Base-by-base conservation (phyloP, 2,329 filamentous ascomycete species). In the Ophiostoma triangulosporum region DNA sequence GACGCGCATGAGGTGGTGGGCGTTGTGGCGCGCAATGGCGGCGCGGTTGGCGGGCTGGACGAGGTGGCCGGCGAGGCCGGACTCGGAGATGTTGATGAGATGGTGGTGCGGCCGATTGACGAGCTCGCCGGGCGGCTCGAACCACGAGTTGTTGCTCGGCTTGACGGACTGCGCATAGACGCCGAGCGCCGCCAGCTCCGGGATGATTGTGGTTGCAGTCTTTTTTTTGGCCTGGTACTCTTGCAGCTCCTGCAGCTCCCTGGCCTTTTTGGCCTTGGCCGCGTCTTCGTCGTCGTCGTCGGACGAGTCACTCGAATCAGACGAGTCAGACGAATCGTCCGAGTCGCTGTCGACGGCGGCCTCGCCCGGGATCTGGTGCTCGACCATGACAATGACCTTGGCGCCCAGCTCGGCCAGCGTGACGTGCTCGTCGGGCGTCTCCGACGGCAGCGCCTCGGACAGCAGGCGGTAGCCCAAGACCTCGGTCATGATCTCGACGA, bases 401-500 rank as follows among this genome's bases (percentile, higher is more conserved):
- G 38, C 38, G 38, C 38, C 38, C 3, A 43, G 38, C 38, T 43
- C 38, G 38, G 38, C 38, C 9, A 43, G 38, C 38, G 38, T 43
- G 20, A 43, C 38, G 38, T 43, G 38, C 20, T 43, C 38, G 3
- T 43, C 38, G 20, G 38, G 38, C 9, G 17, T 24, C 9, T 24
- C 38, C 3, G 38, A 43, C 9, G 38, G 38, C 38, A 43, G 38
- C 7, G 38, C 9, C 38, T 24, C 38, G n/a, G 38, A 22, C 20
- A 43, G 38, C 38, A 43, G 38, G 20, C 38, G 38, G 38, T 43
- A 20, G 3, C 38, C 38, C 38, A 43, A 20, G 20, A 43, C 38
- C n/a, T 43, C 38, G 38, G 38, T 43, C 38, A 43, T 43, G 38
- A 43, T 43, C n/a, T 43, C 38, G 38, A 43, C 38, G 38, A 43